Evolutionary conservation across 768 basidiomycete genomes (phyloP).

Genomic region (Thelephora aurantiotincta): DNA sequence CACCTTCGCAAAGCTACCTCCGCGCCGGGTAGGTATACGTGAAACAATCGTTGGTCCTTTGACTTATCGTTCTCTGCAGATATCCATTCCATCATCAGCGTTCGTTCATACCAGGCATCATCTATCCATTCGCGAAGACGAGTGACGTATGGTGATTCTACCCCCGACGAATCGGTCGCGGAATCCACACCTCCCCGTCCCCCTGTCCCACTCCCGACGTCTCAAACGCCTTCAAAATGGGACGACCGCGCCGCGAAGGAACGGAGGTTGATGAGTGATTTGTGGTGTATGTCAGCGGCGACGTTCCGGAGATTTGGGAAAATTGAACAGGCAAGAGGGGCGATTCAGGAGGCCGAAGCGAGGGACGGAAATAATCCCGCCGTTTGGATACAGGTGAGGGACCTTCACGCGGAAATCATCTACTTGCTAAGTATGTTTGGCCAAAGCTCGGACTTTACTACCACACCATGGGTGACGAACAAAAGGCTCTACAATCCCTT

Average conservation of each 20-base stretch:
- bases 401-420: background rate
- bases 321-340: conserved; percentile 77
- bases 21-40: conserved; percentile 41
- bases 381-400: conserved; percentile 86
- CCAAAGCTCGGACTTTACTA: conserved; percentile 67
- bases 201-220: conserved; percentile 19
- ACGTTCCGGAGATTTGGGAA: conserved; percentile 85
- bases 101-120: conserved; percentile 55
- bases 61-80: conserved; percentile 24
- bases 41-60: background rate
- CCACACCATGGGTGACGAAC: conserved; percentile 36
- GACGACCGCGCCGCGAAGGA: conserved; percentile 33
- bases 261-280: conserved; percentile 58
- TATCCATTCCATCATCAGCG: conserved; percentile 51
- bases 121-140: conserved; percentile 70
- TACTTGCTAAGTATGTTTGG: background rate
- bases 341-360: conserved; percentile 92
- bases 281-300: conserved; percentile 92
- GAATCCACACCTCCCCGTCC: conserved; percentile 34
- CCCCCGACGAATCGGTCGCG: conserved; percentile 15
- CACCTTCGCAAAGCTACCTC: conserved; percentile 46
- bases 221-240: conserved; percentile 11
- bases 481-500: conserved; percentile 60
- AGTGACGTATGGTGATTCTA: conserved; percentile 15
- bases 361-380: conserved; percentile 74